Base-by-base conservation (phyloP, 148 eudicot species). In the Nepenthes gracilis region DNA sequence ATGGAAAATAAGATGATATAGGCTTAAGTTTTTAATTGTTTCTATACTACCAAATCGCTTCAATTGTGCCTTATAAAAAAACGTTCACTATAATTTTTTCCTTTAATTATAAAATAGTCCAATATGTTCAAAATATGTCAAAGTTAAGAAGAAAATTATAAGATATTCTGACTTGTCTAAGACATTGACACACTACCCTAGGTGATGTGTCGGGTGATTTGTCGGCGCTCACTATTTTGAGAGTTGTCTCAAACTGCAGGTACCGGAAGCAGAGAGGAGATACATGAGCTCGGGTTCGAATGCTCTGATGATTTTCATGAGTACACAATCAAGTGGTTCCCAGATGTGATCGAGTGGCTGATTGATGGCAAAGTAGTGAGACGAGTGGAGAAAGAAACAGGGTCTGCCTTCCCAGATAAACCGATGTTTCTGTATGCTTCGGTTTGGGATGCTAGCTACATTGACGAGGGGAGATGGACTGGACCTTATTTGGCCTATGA, bases 391-490 rank as follows among this genome's bases (percentile, higher is more conserved):
- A 59, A 23, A 43, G 64, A 64, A 36, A 40, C 36, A 2, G 65
- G 59, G 0, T 12, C 54, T 1, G 60, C 65, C 6, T 71, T 59
- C 50, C 74, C 74, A 9, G 65, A 64, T 49, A 71, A 64, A 59
- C 74, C 77, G 32, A 73, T 73, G 77, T 73, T 53, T 51, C 50
- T 73, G 58, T 73, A 73, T 48, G 69, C 77, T n/a, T 73, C 77
- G 0, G 77, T 73, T 35, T 68, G 77, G 77, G 72, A 73, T 10
- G 74, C 78, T 6, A 66, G 78, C 67, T 75, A 58, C 74, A 75
- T 75, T 15, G 71, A 61, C 13, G 61, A 63, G 10, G 79, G 59
- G 45, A 71, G 66, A 54, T 75, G 75, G 79, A 71, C 75, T 1
- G 75, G 75, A 15, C 58, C 66, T 43, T 75, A 67, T 43, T 40